phyloP scores from a whole-genome alignment of 352 stramenopile species.

The Pythium aquatile region DNA sequence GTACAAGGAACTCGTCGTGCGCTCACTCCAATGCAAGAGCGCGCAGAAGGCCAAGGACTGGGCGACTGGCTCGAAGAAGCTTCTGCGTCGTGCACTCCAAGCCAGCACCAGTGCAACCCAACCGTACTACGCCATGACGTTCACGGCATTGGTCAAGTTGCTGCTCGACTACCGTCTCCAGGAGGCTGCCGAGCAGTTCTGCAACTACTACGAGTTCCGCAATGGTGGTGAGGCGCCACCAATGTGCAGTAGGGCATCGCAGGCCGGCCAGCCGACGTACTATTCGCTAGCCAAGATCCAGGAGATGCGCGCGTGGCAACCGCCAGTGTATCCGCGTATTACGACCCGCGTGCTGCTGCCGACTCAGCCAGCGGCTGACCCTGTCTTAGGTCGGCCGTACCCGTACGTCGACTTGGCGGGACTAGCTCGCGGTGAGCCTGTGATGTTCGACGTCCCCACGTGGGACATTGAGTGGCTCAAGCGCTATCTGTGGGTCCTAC shows the following conservation, averaged over 20 bases:
- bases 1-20: not conserved
- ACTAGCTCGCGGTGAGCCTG: not conserved
- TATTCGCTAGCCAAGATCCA: constrained; percentile 12
- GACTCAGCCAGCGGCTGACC: not conserved
- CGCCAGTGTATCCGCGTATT: constrained; percentile 9
- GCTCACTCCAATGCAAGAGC: not conserved
- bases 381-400: not conserved
- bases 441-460: constrained; percentile 1
- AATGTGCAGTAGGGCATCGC: constrained; percentile 1
- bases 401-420: constrained; percentile 3
- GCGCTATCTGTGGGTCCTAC: constrained; percentile 6
- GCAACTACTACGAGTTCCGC: constrained; percentile 25
- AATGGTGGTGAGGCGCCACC: constrained; percentile 10
- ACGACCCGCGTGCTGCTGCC: constrained; percentile 7
- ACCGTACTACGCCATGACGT: constrained; percentile 13
- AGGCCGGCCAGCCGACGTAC: not conserved
- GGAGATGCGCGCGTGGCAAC: constrained; percentile 15
- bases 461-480: constrained; percentile 19
- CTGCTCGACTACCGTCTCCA: constrained; percentile 16
- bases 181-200: constrained; percentile 14
- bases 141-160: constrained; percentile 5
- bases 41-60: not conserved
- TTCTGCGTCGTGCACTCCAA: not conserved
- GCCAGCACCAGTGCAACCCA: not conserved
- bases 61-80: no score